These are phyloP conservation scores for Leccinum rimulosum DNA, from an alignment of 768 basidiomycete genomes.

Conservation along the genomic window DNA sequence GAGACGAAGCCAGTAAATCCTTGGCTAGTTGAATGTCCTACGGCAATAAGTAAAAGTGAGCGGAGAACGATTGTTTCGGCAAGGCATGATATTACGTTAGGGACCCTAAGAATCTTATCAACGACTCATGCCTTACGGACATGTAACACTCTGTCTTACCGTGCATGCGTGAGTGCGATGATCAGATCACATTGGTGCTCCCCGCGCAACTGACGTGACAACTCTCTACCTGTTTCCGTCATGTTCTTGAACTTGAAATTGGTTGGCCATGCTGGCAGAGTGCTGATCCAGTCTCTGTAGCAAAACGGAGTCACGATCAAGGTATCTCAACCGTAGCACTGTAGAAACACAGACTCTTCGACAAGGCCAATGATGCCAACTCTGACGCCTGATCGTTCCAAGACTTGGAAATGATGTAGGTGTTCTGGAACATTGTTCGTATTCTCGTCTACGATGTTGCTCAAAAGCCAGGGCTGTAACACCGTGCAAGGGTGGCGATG, in stretches of 20 bases:
- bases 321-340: neutral
- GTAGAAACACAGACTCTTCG: conserved; percentile 57
- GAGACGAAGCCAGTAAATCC: conserved; percentile 55
- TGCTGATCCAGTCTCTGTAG: conserved; percentile 82
- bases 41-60: conserved; percentile 6
- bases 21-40: conserved; percentile 76
- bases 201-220: conserved; percentile 72
- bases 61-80: neutral
- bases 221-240: conserved; percentile 64
- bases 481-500: neutral
- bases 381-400: conserved; percentile 67
- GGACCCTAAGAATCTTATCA: conserved; percentile 19
- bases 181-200: conserved; percentile 75
- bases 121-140: neutral
- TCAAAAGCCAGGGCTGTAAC: conserved; percentile 80
- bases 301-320: neutral
- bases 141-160: conserved; percentile 38
- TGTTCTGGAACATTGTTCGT: conserved; percentile 62
- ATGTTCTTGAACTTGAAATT: conserved; percentile 77
- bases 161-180: conserved; percentile 81
- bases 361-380: conserved; percentile 86
- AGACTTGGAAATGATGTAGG: conserved; percentile 58
- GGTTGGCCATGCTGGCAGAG: conserved; percentile 82
- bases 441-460: conserved; percentile 74
- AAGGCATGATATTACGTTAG: conserved; percentile 28